Base-by-base conservation (phyloP, 176 grass and related monocot genomes). In the Calamus simplicifolius region DNA sequence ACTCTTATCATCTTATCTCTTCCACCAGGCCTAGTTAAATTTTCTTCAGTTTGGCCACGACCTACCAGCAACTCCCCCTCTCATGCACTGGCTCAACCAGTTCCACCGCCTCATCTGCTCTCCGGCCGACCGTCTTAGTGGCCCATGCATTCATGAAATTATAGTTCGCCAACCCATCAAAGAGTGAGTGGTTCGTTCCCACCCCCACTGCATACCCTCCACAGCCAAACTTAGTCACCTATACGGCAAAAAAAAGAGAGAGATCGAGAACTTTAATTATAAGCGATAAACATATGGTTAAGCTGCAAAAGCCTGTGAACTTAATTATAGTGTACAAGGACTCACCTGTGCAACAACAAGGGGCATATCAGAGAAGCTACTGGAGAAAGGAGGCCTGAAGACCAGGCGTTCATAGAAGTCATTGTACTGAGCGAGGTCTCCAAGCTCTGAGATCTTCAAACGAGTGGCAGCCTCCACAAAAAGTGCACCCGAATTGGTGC, bases 181-280 rank as follows among this genome's bases (percentile, higher is more conserved):
- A 72, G 27, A 72, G 50, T 5, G 69, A 60, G 23, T 72, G 69
- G 57, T 31, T 72, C 3, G 57, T 62, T 25, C 48, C 69, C 57
- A 72, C 58, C n/a, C 58, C 69, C 3, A 72, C 5, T 19, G 69
- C 49, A 49, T 43, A 72, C 50, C 69, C 69, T 38, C 69, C 69
- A 51, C 69, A 72, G n/a, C 18, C 57, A 51, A 72, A 61, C 69
- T 35, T 61, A 16, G 69, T 72, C 26, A 72, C 69, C 69, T 72
- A 62, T 49, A 38, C 16, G 29, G 8, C 35, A 43, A 43, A 6
- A 43, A 3, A 43, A 43, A 43, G 21, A 23, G 13, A 17, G 18
- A 28, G 10, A 23, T 0, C 30, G 58, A 27, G 6, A 5, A 49
- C 16, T 18, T 12, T 43, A n/a, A n/a, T n/a, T n/a, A 13, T 43